phyloP scores from a whole-genome alignment of 441 rosid genomes.

The Corymbia calophylla region DNA sequence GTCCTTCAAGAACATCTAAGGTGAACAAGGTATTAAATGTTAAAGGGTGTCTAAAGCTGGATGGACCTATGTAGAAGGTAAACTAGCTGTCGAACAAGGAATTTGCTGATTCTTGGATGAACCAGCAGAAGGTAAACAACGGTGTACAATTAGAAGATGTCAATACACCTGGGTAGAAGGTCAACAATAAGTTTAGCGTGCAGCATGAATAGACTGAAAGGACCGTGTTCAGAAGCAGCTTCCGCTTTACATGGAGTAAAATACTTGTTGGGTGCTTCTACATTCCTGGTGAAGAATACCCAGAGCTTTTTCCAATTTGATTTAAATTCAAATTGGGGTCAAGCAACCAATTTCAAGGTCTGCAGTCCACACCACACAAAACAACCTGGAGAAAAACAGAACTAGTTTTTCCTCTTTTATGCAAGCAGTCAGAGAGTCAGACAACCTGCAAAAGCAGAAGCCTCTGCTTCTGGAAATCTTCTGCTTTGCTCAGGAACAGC shows the following conservation, averaged over 20 bases:
- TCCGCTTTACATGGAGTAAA: background rate
- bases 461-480: background rate
- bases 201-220: background rate
- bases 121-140: background rate
- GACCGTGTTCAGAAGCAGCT: background rate
- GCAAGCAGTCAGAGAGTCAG: background rate
- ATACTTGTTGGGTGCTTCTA: background rate
- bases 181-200: background rate
- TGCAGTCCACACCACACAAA: background rate
- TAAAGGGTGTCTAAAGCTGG: background rate
- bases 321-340: background rate
- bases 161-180: background rate
- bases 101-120: background rate
- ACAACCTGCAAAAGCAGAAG: background rate
- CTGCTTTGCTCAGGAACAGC: background rate
- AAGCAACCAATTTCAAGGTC: background rate
- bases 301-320: background rate
- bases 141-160: background rate
- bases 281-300: background rate
- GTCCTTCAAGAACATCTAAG: background rate
- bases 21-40: background rate
- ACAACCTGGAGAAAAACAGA: background rate
- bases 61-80: background rate
- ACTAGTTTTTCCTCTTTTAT: background rate
- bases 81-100: background rate